phyloP scores from a whole-genome alignment of 495 filamentous ascomycete genomes.

The Hypoxylon trugodes region DNA sequence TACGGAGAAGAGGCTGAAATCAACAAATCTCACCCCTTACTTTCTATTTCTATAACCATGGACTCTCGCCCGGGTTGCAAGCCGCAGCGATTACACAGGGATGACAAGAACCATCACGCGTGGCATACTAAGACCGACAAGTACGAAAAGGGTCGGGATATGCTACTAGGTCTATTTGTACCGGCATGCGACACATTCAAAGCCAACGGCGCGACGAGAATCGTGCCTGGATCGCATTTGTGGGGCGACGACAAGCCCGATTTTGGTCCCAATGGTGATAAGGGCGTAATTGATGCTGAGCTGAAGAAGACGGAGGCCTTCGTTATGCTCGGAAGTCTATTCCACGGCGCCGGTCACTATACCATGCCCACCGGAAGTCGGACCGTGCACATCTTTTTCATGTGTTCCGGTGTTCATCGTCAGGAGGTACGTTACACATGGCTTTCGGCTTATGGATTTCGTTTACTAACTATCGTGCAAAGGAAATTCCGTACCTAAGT shows the following conservation, averaged over 20 bases:
- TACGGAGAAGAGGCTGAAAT: conserved; percentile 36
- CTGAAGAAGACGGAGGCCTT: conserved; percentile 41
- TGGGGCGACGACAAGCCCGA: conserved; percentile 35
- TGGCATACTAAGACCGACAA: conserved; percentile 31
- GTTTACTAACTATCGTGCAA: neutral
- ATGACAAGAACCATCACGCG: conserved; percentile 47
- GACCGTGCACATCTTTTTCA: conserved; percentile 48
- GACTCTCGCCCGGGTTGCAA: conserved; percentile 33
- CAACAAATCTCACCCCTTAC: conserved; percentile 36
- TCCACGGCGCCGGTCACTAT: conserved; percentile 41
- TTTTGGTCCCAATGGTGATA: conserved; percentile 18
- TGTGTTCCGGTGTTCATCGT: conserved; percentile 46
- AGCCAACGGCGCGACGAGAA: conserved; percentile 47
- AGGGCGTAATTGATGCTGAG: conserved; percentile 28
- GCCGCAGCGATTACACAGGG: conserved; percentile 43
- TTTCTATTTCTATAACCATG: conserved; percentile 41
- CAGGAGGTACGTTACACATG: conserved; percentile 1
- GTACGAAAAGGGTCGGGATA: conserved; percentile 26
- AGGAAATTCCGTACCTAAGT: conserved; percentile 46
- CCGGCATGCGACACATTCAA: conserved; percentile 45
- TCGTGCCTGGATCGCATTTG: conserved; percentile 43
- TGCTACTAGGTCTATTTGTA: conserved; percentile 46
- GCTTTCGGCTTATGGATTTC: neutral
- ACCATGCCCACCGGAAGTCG: conserved; percentile 36
- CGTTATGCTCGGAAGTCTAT: conserved; percentile 41